Evolutionary conservation across 192 early-diverging fungal genomes (phyloP).

Genomic region (Backusella parvicylindrica): DNA sequence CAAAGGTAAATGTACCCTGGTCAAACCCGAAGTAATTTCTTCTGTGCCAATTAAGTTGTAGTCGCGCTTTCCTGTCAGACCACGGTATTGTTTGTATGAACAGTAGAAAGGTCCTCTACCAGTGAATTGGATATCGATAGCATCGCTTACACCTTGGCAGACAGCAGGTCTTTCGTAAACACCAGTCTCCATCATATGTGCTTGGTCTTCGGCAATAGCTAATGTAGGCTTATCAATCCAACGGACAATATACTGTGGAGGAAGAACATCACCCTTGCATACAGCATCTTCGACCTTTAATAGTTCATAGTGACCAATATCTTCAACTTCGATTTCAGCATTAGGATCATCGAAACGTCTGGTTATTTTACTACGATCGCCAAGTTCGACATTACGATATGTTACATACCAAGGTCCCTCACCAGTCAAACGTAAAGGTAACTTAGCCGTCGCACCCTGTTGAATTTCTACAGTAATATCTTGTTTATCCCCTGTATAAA

Average conservation of each 20-base stretch:
- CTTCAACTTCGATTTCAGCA: constrained; percentile 20
- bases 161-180: constrained; percentile 29
- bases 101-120: constrained; percentile 34
- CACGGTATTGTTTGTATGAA: constrained; percentile 16
- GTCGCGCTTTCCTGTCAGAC: neutral
- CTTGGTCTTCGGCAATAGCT: constrained; percentile 23
- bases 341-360: constrained; percentile 27
- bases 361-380: neutral
- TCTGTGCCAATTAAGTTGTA: constrained; percentile 7
- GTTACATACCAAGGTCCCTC: constrained; percentile 39
- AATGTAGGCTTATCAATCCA: constrained; percentile 30
- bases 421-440: constrained; percentile 43
- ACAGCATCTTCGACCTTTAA: constrained; percentile 36
- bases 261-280: constrained; percentile 37
- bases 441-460: constrained; percentile 25
- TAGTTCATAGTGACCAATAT: constrained; percentile 40
- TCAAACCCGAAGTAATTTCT: constrained; percentile 27
- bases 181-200: neutral
- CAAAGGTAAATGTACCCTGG: constrained; percentile 26
- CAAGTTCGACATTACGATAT: constrained; percentile 28
- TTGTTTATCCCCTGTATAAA: constrained; percentile 18
- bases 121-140: constrained; percentile 25
- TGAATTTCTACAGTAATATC: constrained; percentile 17
- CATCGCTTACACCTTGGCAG: constrained; percentile 36
- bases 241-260: constrained; percentile 14